Conservation (phyloP, 2,329 filamentous ascomycete species). For the Venturia oleaginea region DNA sequence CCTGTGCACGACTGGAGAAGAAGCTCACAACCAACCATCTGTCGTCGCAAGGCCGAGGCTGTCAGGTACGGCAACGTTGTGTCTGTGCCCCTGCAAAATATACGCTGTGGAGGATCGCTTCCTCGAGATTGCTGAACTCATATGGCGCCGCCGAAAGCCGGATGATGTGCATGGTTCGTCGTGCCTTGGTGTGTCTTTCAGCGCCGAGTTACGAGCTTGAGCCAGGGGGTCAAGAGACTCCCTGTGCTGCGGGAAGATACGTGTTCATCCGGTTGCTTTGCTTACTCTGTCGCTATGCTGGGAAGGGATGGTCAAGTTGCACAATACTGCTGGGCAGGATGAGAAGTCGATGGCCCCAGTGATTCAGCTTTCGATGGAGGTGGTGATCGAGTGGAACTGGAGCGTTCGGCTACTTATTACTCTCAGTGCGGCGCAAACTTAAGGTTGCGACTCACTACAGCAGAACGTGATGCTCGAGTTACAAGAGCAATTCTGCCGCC, state of each 20-base stretch:
- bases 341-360: background rate
- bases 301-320: background rate
- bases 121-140: background rate
- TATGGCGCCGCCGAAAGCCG: background rate
- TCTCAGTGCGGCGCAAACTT: background rate
- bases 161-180: background rate
- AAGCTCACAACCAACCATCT: background rate
- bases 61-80: background rate
- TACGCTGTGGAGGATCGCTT: background rate
- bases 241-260: background rate
- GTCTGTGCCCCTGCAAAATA: background rate
- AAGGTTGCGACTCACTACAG: no score
- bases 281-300: background rate
- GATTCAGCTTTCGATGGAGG: background rate
- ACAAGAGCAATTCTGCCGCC: background rate
- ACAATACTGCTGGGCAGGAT: background rate
- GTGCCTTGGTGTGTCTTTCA: background rate
- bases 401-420: no score
- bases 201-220: background rate
- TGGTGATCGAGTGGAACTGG: background rate
- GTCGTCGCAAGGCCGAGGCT: background rate
- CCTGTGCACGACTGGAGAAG: background rate
- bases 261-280: background rate
- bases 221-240: background rate
- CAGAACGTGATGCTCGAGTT: background rate